These are phyloP conservation scores for Solanum tarijense DNA, from an alignment of 257 asterid genomes.

Conservation along the genomic window DNA sequence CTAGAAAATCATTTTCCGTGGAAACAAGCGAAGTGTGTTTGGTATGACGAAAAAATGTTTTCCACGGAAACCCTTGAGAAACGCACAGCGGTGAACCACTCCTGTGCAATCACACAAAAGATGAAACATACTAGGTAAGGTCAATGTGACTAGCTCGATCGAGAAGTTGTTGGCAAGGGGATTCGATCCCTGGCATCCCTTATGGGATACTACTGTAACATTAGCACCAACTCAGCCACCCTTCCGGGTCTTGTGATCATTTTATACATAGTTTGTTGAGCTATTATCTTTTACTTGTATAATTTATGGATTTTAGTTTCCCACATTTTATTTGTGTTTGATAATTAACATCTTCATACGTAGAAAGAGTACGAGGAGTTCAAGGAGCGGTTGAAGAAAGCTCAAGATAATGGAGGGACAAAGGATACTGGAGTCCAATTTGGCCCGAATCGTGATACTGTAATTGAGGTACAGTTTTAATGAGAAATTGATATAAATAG, in stretches of 20 bases:
- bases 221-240: not conserved
- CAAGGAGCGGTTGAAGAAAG: slow-evolving; percentile 19
- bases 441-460: slow-evolving; percentile 26
- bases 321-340: not conserved
- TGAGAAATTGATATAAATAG: not conserved
- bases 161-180: not conserved
- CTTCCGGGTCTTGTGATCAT: not conserved
- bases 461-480: slow-evolving; percentile 27
- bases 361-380: slow-evolving; percentile 34
- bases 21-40: not conserved
- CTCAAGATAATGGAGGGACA: not conserved
- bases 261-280: not conserved
- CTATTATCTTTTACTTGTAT: not conserved
- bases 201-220: not conserved
- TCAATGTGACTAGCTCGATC: not conserved
- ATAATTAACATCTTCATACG: not conserved
- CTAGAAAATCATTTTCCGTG: not conserved
- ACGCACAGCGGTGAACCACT: not conserved
- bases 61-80: not conserved
- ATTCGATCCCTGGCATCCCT: not conserved
- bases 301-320: not conserved
- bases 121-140: not conserved
- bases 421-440: not conserved
- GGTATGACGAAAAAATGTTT: not conserved
- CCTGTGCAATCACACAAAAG: not conserved